These are phyloP conservation scores for Jatropha podagrica DNA, from an alignment of 441 rosid species.

Conservation along the genomic window DNA sequence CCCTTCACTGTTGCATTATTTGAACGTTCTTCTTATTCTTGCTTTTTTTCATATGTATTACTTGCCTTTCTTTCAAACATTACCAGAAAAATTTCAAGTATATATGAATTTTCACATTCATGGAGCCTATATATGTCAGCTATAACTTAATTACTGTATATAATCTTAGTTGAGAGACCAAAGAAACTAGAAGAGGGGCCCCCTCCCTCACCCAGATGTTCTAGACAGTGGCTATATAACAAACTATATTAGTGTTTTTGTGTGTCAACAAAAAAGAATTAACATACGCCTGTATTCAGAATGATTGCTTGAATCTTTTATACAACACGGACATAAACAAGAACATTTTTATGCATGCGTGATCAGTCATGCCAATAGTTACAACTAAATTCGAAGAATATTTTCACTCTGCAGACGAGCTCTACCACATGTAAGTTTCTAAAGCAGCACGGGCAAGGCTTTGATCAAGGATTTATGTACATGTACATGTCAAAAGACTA, in stretches of 20 bases:
- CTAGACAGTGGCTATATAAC: neutral
- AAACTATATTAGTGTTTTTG: neutral
- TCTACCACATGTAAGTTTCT: slow-evolving; percentile 12
- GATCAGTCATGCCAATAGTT: neutral
- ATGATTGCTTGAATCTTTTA: neutral
- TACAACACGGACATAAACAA: neutral
- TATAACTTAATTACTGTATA: too few relatives aligned
- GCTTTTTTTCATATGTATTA: neutral
- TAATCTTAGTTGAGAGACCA: too few relatives aligned
- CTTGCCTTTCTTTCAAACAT: neutral
- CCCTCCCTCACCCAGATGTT: neutral
- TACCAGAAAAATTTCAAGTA: too few relatives aligned
- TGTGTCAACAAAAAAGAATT: neutral
- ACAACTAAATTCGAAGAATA: neutral
- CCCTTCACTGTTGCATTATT: slow-evolving; percentile 21
- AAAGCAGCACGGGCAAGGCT: slow-evolving; percentile 15
- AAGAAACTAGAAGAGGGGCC: too few relatives aligned
- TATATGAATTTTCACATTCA: too few relatives aligned
- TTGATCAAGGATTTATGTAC: slow-evolving; percentile 30
- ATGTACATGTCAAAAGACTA: neutral
- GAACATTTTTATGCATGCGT: neutral
- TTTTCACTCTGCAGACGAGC: neutral
- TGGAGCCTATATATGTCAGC: too few relatives aligned
- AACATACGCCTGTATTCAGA: neutral
- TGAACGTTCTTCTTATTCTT: neutral